These are phyloP conservation scores for Metroxylon sagu DNA, from an alignment of 176 grass and related monocot species.

Conservation along the genomic window DNA sequence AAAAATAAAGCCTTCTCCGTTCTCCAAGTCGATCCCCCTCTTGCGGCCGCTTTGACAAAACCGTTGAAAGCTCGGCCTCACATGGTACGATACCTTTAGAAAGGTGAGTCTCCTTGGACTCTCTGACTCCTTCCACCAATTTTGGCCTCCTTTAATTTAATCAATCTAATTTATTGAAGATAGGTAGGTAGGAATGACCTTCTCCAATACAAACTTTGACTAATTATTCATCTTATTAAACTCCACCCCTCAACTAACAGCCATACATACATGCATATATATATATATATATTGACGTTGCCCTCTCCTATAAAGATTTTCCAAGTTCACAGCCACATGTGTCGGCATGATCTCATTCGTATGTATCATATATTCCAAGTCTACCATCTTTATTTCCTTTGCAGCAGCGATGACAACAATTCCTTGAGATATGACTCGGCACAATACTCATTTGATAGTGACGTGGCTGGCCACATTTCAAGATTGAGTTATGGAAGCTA, in stretches of 20 bases:
- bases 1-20: no score
- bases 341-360: no score
- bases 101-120: neutral
- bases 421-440: no score
- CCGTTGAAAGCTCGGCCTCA: slow-evolving; percentile 48
- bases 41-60: slow-evolving; percentile 41
- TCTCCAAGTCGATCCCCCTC: slow-evolving; percentile 11
- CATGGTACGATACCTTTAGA: slow-evolving; percentile 4
- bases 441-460: no score
- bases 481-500: no score
- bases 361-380: no score
- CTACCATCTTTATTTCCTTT: no score
- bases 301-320: no score
- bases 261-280: slow-evolving; percentile 4
- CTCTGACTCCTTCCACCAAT: neutral
- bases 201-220: slow-evolving; percentile 36
- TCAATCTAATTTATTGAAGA: neutral
- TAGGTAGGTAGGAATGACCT: neutral
- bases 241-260: slow-evolving; percentile 29
- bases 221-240: slow-evolving; percentile 27
- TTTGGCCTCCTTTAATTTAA: neutral
- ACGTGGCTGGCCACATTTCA: no score
- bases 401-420: no score
- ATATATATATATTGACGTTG: neutral
- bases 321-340: no score